phyloP scores from a whole-genome alignment of 2,329 filamentous ascomycete species.

The Talaromyces islandicus region DNA sequence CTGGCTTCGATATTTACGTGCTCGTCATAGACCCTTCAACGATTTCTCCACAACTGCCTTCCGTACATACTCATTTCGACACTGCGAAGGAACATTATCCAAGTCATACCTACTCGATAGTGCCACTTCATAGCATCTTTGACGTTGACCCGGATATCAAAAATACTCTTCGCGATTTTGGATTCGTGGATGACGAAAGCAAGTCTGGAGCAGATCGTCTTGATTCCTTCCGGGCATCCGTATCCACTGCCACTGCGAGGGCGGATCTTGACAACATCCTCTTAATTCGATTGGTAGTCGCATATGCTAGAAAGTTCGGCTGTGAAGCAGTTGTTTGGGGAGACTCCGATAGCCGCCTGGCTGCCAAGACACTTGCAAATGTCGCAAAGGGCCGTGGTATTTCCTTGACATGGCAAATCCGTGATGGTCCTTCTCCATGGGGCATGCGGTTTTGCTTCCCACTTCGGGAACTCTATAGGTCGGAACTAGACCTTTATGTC shows the following conservation, averaged over 20 bases:
- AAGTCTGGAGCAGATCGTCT: conserved; percentile 44
- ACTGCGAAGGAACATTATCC: conserved; percentile 57
- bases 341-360: conserved; percentile 80
- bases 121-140: conserved; percentile 61
- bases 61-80: conserved; percentile 30
- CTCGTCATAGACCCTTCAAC: conserved; percentile 38
- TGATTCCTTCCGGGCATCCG: conserved; percentile 49
- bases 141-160: conserved; percentile 30
- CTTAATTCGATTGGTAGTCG: conserved; percentile 64
- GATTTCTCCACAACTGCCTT: conserved; percentile 16
- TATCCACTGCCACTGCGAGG: conserved; percentile 69
- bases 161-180: conserved; percentile 26
- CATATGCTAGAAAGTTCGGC: conserved; percentile 52
- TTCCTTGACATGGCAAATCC: conserved; percentile 72
- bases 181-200: conserved; percentile 21
- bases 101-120: conserved; percentile 55
- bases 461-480: conserved; percentile 74
- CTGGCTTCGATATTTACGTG: conserved; percentile 58
- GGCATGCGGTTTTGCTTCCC: conserved; percentile 67
- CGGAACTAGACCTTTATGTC: conserved; percentile 68
- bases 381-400: conserved; percentile 88
- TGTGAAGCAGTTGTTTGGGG: conserved; percentile 75
- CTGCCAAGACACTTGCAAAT: conserved; percentile 77
- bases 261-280: conserved; percentile 68
- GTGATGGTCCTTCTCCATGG: conserved; percentile 62